Evolutionary conservation across 164 flowering plant species (phyloP).

Genomic region (Berberis thunbergii): DNA sequence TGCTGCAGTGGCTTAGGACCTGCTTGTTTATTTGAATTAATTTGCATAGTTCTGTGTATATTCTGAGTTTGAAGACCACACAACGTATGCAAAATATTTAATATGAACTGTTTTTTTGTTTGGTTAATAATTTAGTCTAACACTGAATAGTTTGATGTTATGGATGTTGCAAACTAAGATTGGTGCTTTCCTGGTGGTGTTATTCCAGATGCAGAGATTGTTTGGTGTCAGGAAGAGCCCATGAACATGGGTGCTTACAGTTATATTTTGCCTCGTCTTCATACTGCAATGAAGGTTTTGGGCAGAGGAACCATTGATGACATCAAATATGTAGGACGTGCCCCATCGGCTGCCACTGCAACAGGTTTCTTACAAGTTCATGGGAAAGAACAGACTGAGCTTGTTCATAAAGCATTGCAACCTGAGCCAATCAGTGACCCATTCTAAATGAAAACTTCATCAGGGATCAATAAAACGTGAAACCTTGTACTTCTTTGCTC

Average conservation of each 20-base stretch:
- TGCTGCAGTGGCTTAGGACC: too few species aligned
- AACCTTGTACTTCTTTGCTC: too few species aligned
- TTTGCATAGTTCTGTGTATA: too few species aligned
- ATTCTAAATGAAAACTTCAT: slow-evolving; percentile 2
- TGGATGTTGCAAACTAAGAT: not conserved
- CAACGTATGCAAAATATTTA: too few species aligned
- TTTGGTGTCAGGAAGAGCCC: slow-evolving; percentile 98
- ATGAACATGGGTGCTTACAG: slow-evolving; percentile 96
- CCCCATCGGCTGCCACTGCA: slow-evolving; percentile 85
- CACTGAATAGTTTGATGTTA: too few species aligned
- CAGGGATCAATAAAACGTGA: not conserved
- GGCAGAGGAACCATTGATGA: slow-evolving; percentile 58
- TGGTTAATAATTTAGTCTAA: too few species aligned
- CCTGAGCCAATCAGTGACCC: slow-evolving; percentile 45
- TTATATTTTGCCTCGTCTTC: slow-evolving; percentile 71
- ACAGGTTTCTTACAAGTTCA: slow-evolving; percentile 66
- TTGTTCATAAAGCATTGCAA: slow-evolving; percentile 69
- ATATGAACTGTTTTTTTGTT: too few species aligned
- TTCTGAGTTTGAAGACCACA: too few species aligned
- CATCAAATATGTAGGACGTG: slow-evolving; percentile 73
- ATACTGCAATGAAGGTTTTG: slow-evolving; percentile 70
- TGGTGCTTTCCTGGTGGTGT: not conserved
- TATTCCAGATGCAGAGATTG: slow-evolving; percentile 78
- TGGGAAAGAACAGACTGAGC: slow-evolving; percentile 61
- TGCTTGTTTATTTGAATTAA: too few species aligned